Evolutionary conservation across 257 asterid genomes (phyloP), one percentile per base, ranked within the genome.

Genomic region (Rhazya stricta): DNA sequence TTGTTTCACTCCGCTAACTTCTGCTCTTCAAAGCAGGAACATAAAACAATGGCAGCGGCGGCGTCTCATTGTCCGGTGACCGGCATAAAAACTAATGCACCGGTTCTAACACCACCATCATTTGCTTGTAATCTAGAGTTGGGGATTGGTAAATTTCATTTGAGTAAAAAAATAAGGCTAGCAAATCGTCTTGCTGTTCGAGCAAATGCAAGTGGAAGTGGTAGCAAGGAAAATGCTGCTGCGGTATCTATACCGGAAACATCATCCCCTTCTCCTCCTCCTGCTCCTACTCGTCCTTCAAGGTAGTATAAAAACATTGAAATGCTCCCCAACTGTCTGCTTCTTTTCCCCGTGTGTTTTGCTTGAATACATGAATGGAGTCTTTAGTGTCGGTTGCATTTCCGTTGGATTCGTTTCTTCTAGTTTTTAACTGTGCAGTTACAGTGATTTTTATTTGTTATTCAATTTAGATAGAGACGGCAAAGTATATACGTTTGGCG

Each of bases 141-240:
- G n/a, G 34, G 74, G 27, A 75, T n/a, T 41, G 34, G 30, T 10
- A 71, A 29, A 23, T 9, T 37, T 37, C 68, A 67, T 29, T 29
- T 29, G 27, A 29, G 4, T 42, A 36, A 11, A 13, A 19, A 69
- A 29, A 23, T 18, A 43, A 71, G 23, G 29, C 36, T 19, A 7
- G 12, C 16, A 21, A 58, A 34, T 39, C 78, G 77, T 16, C 78
- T 78, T 36, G 60, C 77, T 45, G 75, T 79, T 39, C 76, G 71
- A 57, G 90, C 86, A 4, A 71, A 53, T 74, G 78, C 80, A n/a
- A 65, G 30, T 12, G 78, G 66, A 77, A 45, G 85, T 46, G 89
- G 82, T 43, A 68, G 79, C 76, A 37, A 79, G 11, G 86, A 77
- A 6, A 79, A 76, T 77, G 87, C 81, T 19, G 88, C 80, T 57